Evolutionary conservation across 2,329 filamentous ascomycete species (phyloP), one percentile per base, ranked within the genome.

Genomic region (Alternaria infectoria): DNA sequence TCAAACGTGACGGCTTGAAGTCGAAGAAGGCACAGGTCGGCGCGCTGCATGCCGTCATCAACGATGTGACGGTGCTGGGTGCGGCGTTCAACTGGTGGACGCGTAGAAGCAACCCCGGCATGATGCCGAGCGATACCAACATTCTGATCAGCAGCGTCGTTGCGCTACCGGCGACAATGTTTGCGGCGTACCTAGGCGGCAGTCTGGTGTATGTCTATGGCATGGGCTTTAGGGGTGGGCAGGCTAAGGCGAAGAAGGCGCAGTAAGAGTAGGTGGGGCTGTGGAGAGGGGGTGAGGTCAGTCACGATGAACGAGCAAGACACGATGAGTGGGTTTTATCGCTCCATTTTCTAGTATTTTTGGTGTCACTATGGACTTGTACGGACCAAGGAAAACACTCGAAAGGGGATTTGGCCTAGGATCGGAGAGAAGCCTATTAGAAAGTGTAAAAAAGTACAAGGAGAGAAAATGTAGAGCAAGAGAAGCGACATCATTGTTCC

Each of bases 11-110:
- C 55, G 83, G 82, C 12, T 71, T 84, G 55, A 69, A 79, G 26
- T 80, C 79, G 46, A 76, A 70, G 62, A 83, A 82, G 61, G 79
- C 82, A 32, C 80, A 83, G 66, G 76, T 77, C 0, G 76, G 78
- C 17, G 77, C 82, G 9, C 69, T 78, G 2, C 83, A 85, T 61
- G 83, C 82, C 1, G 36, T 81, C 13, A 66, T 80, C 32, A 84
- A 82, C 54, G 82, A 85, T 51, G 32, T 83, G 6, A 75, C 79
- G 6, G 67, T 83, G 4, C 73, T 79, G 7, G 76, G 73, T 9
- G 78, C 76, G 10, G 77, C 76, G 12, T 83, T 80, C 59, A 79
- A 83, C 56, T 84, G 81, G 81, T 84, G 79, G 74, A 77, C 79
- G n/a, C 67, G 77, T 23, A 77, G 78, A 59, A 62, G 57, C 9